Evolutionary conservation across 2,329 filamentous ascomycete species (phyloP).

Genomic region (Stachybotrys chlorohalonatus): DNA sequence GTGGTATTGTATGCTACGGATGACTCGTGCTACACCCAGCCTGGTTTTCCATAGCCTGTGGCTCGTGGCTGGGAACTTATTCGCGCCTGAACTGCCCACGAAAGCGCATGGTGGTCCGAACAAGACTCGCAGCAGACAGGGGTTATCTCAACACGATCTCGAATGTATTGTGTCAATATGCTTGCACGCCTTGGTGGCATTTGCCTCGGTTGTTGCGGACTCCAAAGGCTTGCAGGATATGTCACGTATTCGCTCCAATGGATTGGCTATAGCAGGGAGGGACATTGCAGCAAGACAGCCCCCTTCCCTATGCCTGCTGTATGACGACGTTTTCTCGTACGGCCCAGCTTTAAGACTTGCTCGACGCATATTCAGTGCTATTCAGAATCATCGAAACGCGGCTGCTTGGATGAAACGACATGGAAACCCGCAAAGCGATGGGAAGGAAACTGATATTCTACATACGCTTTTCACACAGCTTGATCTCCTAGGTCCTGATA

Average conservation of each 20-base stretch:
- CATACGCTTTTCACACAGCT: constrained; percentile 42
- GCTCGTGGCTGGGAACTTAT: constrained; percentile 50
- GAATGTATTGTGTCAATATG: constrained; percentile 49
- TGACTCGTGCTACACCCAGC: constrained; percentile 47
- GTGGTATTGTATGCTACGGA: constrained; percentile 54
- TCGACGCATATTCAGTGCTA: constrained; percentile 47
- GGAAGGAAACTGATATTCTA: constrained; percentile 31
- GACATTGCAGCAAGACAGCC: constrained; percentile 37
- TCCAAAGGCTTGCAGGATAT: constrained; percentile 45
- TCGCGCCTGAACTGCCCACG: constrained; percentile 20
- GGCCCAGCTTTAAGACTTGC: constrained; percentile 51
- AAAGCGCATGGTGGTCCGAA: too few relatives aligned
- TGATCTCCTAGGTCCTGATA: constrained; percentile 38
- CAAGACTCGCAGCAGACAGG: constrained; percentile 14
- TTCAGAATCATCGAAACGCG: constrained; percentile 34
- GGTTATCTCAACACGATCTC: constrained; percentile 34
- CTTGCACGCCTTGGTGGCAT: constrained; percentile 52
- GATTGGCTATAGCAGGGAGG: constrained; percentile 37
- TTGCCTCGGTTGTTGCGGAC: constrained; percentile 41
- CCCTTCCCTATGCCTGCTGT: constrained; percentile 43
- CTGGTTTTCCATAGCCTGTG: constrained; percentile 57
- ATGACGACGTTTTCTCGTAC: constrained; percentile 55
- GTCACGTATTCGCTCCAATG: constrained; percentile 50
- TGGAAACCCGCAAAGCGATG: constrained; percentile 24
- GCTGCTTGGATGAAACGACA: constrained; percentile 37